Evolutionary conservation across 2,329 filamentous ascomycete species (phyloP), one percentile per base, ranked within the genome.

Genomic region (Colletotrichum liriopes): DNA sequence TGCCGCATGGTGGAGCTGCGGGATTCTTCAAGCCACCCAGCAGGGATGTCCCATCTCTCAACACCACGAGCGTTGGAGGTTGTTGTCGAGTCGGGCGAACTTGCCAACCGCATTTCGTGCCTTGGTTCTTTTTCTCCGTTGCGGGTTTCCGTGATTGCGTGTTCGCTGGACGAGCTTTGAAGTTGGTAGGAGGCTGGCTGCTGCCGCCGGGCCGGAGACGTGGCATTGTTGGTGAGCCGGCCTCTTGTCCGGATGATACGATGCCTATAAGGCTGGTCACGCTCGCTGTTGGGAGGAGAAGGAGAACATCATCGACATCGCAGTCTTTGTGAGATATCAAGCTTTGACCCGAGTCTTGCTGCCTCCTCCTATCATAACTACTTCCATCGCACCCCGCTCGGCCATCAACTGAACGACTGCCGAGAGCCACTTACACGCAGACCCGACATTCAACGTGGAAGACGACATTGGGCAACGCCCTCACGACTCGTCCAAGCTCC

Each of bases 21-120:
- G 45, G 59, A 62, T 62, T 45, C 45, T 63, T 23, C 23, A 9
- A 61, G 58, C 58, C 58, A 61, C 58, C 8, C 12, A 18, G 26
- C 12, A 32, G 58, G 45, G 60, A 29, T 16, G 8, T 51, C n/a
- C 14, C 32, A 9, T 37, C 45, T 45, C 39, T 52, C 45, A 14
- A 49, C n/a, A 16, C 39, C 32, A n/a, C 26, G 9, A 45, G 32
- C 45, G 32, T 6, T 20, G 16, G 23, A 29, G 14, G 7, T 9
- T 29, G 16, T 23, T n/a, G 26, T 47, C 26, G 41, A n/a, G 23
- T 32, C 39, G 58, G 58, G n/a, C 58, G 26, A 35, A 23, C 20
- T 16, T 39, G 9, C 5, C 5, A 32, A 7, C 32, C 32, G 54
- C 54, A 16, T 23, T 14, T 11, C 58, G 26, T 47, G 8, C 26